These are phyloP conservation scores for Phyllachora maydis DNA, from an alignment of 2,329 filamentous ascomycete species.

Conservation along the genomic window DNA sequence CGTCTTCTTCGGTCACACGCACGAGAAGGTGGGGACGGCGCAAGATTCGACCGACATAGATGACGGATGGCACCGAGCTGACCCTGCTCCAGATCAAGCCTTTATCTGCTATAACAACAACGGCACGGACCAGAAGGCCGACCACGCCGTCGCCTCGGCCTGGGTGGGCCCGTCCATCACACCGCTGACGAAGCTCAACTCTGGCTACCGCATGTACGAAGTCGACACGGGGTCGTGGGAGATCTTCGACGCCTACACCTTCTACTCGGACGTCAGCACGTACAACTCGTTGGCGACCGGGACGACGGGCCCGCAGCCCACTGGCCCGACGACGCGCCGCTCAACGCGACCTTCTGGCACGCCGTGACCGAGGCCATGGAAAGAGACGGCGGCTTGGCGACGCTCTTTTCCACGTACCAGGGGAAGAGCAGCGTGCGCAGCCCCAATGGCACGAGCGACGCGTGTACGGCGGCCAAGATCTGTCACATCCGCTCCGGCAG, in stretches of 20 bases:
- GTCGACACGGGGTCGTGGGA: constrained; percentile 21
- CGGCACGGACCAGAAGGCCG: constrained; percentile 22
- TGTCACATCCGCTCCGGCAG: constrained; percentile 39
- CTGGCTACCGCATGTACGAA: constrained; percentile 20
- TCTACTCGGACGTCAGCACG: constrained; percentile 17
- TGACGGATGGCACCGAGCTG: too few relatives aligned
- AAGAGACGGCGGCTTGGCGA: constrained; percentile 22
- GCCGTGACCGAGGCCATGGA: constrained; percentile 35
- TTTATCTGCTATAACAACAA: constrained; percentile 19
- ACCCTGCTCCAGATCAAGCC: constrained; percentile 14
- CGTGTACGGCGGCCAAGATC: constrained; percentile 29
- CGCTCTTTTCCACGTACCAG: constrained; percentile 25
- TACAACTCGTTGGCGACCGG: constrained; percentile 14
- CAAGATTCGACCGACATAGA: too few relatives aligned
- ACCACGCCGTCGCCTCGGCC: constrained; percentile 15
- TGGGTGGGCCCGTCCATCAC: constrained; percentile 23
- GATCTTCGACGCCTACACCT: constrained; percentile 18
- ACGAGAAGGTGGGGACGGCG: too few relatives aligned
- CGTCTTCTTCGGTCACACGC: constrained; percentile 19
- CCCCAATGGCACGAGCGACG: constrained; percentile 27
- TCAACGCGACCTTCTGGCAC: constrained; percentile 40
- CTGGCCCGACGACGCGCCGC: constrained; percentile 23
- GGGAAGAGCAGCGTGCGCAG: constrained; percentile 27
- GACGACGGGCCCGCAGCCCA: constrained; percentile 13
- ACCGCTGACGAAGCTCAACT: constrained; percentile 22